A percentile compares a stretch with the other conserved stretches of the same genome.
Conservation (phyloP, 2,329 filamentous ascomycete species). For the Colletotrichum sp. region DNA sequence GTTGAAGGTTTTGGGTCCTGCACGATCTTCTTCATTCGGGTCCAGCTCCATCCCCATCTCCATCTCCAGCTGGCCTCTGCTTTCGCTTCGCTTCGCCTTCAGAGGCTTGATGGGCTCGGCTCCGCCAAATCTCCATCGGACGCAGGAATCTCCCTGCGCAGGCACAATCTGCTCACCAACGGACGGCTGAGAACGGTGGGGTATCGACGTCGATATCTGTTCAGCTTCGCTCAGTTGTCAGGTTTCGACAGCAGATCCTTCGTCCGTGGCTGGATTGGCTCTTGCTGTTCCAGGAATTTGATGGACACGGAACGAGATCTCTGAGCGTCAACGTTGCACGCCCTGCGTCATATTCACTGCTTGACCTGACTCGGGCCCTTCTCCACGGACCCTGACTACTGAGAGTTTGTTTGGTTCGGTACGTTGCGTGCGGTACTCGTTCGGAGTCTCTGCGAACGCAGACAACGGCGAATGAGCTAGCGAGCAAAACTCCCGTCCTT, state of each 20-base stretch:
- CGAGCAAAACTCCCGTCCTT: neutral
- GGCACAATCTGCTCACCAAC: neutral
- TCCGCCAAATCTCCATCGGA: neutral
- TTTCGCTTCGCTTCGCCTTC: neutral
- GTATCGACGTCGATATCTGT: neutral
- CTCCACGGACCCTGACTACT: neutral
- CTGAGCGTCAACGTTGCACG: neutral
- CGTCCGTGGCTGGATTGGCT: neutral
- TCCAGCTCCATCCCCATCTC: neutral
- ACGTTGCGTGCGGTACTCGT: neutral
- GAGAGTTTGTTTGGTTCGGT: neutral
- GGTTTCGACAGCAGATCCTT: neutral
- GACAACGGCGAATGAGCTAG: neutral
- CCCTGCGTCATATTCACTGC: slow-evolving; percentile 16
- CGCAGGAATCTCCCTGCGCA: neutral
- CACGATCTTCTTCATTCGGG: neutral
- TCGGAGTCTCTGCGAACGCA: slow-evolving; percentile 10
- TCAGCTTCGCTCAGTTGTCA: neutral
- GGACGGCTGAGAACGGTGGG: neutral
- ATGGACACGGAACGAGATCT: slow-evolving; percentile 6
- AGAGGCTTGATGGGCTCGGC: neutral
- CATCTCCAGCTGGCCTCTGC: neutral
- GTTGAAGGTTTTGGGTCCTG: slow-evolving; percentile 1
- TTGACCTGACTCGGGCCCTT: slow-evolving; percentile 6
- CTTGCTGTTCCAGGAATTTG: slow-evolving; percentile 7